These are phyloP conservation scores for Syncephalastrum monosporum DNA, from an alignment of 371 early-diverging fungal genomes.

Conservation along the genomic window DNA sequence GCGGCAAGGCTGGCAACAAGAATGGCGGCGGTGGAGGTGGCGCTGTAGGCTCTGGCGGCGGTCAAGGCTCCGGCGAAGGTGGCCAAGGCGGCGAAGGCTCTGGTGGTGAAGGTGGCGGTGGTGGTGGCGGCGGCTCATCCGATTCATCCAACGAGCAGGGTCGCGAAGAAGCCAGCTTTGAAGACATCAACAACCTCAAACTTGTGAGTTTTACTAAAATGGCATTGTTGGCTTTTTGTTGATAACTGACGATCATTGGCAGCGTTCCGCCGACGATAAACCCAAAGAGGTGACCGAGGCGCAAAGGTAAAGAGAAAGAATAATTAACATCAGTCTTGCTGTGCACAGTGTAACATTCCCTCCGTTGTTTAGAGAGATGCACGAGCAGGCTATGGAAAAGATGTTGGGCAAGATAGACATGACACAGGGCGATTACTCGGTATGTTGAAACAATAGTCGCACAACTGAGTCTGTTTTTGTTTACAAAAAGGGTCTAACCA, in stretches of 20 bases:
- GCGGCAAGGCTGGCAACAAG: constrained; percentile 23
- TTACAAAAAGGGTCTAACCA: constrained; percentile 1
- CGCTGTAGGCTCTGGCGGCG: constrained; percentile 27
- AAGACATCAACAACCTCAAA: constrained; percentile 62
- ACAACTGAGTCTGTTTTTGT: background rate
- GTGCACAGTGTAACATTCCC: constrained; percentile 1
- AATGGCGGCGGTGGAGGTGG: constrained; percentile 33
- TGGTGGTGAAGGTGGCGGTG: constrained; percentile 32
- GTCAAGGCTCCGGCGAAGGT: constrained; percentile 26
- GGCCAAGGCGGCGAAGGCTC: constrained; percentile 27
- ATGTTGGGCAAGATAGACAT: constrained; percentile 66
- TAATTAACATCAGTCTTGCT: background rate
- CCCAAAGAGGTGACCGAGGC: constrained; percentile 54
- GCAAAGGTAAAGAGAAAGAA: constrained; percentile 42
- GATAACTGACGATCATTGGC: constrained; percentile 4
- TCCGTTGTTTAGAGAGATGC: constrained; percentile 53
- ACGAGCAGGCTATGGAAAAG: constrained; percentile 66
- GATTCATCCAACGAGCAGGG: constrained; percentile 57
- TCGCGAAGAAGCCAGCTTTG: constrained; percentile 61
- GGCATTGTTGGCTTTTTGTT: constrained; percentile 5
- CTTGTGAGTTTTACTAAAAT: constrained; percentile 43
- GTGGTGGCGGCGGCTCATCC: constrained; percentile 43
- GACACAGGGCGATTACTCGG: constrained; percentile 68
- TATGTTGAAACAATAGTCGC: constrained; percentile 8
- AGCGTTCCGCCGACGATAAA: constrained; percentile 48